Base-by-base conservation (phyloP, 192 early-diverging fungal genomes). In the Backusella australiensis region DNA sequence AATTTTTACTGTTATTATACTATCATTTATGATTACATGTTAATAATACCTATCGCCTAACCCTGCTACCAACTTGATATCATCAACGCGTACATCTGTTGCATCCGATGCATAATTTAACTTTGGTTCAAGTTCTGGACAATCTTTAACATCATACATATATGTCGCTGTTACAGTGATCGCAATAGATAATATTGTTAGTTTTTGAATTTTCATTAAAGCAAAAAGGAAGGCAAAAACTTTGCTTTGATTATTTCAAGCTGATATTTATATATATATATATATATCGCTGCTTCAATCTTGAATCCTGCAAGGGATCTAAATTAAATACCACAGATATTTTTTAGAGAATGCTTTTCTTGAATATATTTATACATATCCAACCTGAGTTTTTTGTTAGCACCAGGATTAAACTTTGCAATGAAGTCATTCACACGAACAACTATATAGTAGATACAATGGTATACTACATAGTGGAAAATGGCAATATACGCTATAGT, bases 251-350 rank as follows among this genome's bases (percentile, higher is more conserved):
- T 53, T 53, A 1, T 53, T 23, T 21, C 21, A 44, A 44, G 14
- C 1, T 17, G 15, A 17, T 17, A 44, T 44, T 17, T 44, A 5
- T 44, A 44, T 14, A 17, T 17, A 44, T 44, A 5, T 44, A 5
- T 44, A 44, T 14, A 44, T 44, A 44, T 44, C 42, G 15, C 14
- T 44, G 14, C 15, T 4, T 14, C 4, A 14, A 23, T 53, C n/a
- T 53, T 53, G n/a, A n/a, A 23, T 21, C 19, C 8, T 9, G 19
- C 19, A 56, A 11, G 53, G 19, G n/a, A 56, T 23, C 21, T 21
- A 56, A 56, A 56, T 56, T 56, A 56, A 56, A 56, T 53, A 53
- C 52, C 52, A 53, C 17, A 53, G 52, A 53, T 53, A 53, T 56
- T 56, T 56, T 21, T 23, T 9, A 56, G n/a, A 23, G 21, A 56